Percentiles rank a stretch among this genome's conserved stretches.
These are phyloP conservation scores for Phlebopus sp. DNA, from an alignment of 1,284 basidiomycete species.

Conservation along the genomic window DNA sequence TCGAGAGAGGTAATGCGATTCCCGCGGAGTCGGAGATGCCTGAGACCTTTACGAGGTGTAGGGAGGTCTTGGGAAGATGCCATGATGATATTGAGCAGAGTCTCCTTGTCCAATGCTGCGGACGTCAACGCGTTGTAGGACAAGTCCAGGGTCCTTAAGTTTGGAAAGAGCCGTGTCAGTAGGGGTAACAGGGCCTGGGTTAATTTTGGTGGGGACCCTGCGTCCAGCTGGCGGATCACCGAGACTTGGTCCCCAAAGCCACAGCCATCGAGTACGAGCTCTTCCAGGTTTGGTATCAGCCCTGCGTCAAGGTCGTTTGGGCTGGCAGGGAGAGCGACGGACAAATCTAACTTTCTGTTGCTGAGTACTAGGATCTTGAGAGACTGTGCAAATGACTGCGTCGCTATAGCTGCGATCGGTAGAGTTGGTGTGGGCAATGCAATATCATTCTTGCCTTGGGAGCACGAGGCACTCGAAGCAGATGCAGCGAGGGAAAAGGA, in stretches of 20 bases:
- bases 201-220: slow-evolving; percentile 37
- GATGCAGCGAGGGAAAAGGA: slow-evolving; percentile 56
- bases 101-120: slow-evolving; percentile 44
- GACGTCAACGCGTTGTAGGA: slow-evolving; percentile 69
- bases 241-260: slow-evolving; percentile 55
- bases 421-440: slow-evolving; percentile 64
- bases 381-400: slow-evolving; percentile 59
- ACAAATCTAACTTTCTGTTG: slow-evolving; percentile 62
- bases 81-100: slow-evolving; percentile 50
- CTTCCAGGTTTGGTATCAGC: slow-evolving; percentile 63
- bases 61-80: slow-evolving; percentile 23
- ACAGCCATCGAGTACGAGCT: slow-evolving; percentile 70
- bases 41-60: slow-evolving; percentile 47
- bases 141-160: slow-evolving; percentile 61
- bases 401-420: slow-evolving; percentile 57
- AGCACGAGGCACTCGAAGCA: slow-evolving; percentile 16
- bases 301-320: slow-evolving; percentile 31
- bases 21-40: slow-evolving; percentile 62
- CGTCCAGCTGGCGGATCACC: slow-evolving; percentile 35
- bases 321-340: slow-evolving; percentile 52
- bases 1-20: slow-evolving; percentile 61
- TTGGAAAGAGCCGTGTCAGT: slow-evolving; percentile 64
- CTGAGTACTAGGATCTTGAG: slow-evolving; percentile 60
- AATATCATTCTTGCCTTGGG: slow-evolving; percentile 43
- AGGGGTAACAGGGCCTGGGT: slow-evolving; percentile 55